Evolutionary conservation across 768 basidiomycete species (phyloP), one percentile per base, ranked within the genome.

Genomic region (Suillus ampliporus): DNA sequence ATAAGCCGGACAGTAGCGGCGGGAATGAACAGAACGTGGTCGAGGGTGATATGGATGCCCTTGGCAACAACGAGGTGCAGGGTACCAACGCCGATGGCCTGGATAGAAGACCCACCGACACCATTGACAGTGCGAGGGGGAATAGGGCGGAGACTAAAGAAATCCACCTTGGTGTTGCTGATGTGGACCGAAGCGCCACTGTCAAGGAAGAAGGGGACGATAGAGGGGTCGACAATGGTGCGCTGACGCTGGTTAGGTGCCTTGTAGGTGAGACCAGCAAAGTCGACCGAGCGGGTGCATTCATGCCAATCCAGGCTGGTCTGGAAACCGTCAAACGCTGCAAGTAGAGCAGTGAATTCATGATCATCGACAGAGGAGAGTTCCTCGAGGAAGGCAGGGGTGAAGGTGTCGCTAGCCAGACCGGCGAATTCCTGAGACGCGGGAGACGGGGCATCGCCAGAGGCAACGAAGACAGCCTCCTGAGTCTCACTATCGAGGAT

Each of bases 1-100:
- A 76, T 61, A 3, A 74, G 69, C 17, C 56, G 51, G 5, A 75
- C 67, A 13, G 69, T 65, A 1, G 70, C 65, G 5, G 62, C 61
- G 35, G 74, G 74, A 9, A 72, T 64, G 41, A 66, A 71, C 0
- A 73, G 66, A 2, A 66, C 66, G 46, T 72, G 40, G 4, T 63
- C 6, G 1, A 74, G 61, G 0, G 44, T 62, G 21, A 73, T 23
- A 10, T 61, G 54, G 15, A 61, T 58, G 0, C 62, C 62, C n/a
- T 63, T 63, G 0, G 58, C 53, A 4, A 66, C 23, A 19, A 60
- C 26, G 1, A 66, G 44, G 15, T 34, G 23, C 6, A 71, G 54
- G n/a, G 52, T 56, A 0, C 71, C 68, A 43, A 69, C 56, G 2
- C 61, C 67, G 13, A 68, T 40, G 2, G 68, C 68, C 13, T 57